A percentile compares a stretch with the other conserved stretches of the same genome.
Conservation (phyloP, 495 filamentous ascomycete species). For the Chaetomium fimeti region DNA sequence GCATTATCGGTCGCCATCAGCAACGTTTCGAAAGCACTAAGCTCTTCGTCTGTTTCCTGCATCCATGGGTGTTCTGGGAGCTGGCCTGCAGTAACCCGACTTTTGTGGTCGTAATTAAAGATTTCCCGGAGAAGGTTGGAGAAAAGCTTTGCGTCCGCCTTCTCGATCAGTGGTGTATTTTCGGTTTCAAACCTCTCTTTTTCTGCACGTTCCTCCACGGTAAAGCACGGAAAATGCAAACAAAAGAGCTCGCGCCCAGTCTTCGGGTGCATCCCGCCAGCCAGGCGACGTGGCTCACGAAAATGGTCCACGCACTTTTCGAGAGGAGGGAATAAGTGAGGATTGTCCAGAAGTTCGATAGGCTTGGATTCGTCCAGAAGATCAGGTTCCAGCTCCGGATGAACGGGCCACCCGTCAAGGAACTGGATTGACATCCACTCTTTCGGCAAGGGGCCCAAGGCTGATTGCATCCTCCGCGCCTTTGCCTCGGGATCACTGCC, state of each 20-base stretch:
- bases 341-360: neutral
- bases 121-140: conserved; percentile 5
- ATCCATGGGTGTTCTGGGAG: conserved; percentile 12
- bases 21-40: no score
- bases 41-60: neutral
- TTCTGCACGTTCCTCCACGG: neutral
- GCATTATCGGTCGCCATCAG: neutral
- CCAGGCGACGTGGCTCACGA: neutral
- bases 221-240: neutral
- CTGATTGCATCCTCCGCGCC: neutral
- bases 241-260: conserved; percentile 11
- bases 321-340: neutral
- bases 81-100: conserved; percentile 12
- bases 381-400: conserved; percentile 7
- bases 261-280: neutral
- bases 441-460: neutral
- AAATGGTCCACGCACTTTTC: neutral
- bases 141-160: conserved; percentile 15
- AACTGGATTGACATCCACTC: conserved; percentile 11
- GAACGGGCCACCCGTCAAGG: neutral
- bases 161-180: conserved; percentile 4
- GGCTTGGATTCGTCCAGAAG: neutral
- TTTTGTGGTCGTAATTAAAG: conserved; percentile 9
- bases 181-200: neutral
- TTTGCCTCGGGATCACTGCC: neutral